Evolutionary conservation across 495 filamentous ascomycete species (phyloP).

Genomic region (Cairneyella variabilis): DNA sequence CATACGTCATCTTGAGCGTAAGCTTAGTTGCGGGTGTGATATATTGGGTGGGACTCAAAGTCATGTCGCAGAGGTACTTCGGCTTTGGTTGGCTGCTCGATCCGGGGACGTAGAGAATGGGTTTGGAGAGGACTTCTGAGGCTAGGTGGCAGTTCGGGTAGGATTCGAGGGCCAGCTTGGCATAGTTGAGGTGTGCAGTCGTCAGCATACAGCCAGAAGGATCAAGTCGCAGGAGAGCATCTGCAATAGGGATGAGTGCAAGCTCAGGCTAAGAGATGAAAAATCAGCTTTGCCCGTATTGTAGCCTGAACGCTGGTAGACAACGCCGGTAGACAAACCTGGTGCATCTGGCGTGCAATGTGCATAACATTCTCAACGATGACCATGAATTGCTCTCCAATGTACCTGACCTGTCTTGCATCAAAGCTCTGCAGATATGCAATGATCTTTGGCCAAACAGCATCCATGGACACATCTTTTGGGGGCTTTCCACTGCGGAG

Average conservation of each 20-base stretch:
- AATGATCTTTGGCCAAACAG: constrained; percentile 44
- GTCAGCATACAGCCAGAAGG: constrained; percentile 69
- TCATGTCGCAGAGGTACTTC: constrained; percentile 25
- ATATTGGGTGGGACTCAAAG: constrained; percentile 33
- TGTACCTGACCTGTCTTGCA: constrained; percentile 56
- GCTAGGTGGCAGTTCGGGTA: constrained; percentile 59
- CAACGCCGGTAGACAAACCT: too few species aligned
- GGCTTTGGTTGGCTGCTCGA: constrained; percentile 25
- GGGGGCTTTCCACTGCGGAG: constrained; percentile 6
- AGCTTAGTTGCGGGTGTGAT: constrained; percentile 56
- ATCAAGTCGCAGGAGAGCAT: constrained; percentile 69
- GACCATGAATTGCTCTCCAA: constrained; percentile 46
- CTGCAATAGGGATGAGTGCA: constrained; percentile 55
- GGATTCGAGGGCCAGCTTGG: constrained; percentile 54
- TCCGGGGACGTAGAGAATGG: constrained; percentile 62
- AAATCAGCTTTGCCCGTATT: too few species aligned
- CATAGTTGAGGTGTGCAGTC: constrained; percentile 57
- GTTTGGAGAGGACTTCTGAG: constrained; percentile 62
- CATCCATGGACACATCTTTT: constrained; percentile 12
- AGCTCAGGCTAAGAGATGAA: constrained; percentile 28
- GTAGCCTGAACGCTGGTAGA: too few species aligned
- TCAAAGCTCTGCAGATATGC: constrained; percentile 52
- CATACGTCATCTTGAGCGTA: constrained; percentile 49
- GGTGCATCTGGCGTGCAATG: constrained; percentile 37
- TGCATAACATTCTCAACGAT: constrained; percentile 45